Evolutionary conservation across 176 grass and related monocot species (phyloP).

Genomic region (Ananas comosus): DNA sequence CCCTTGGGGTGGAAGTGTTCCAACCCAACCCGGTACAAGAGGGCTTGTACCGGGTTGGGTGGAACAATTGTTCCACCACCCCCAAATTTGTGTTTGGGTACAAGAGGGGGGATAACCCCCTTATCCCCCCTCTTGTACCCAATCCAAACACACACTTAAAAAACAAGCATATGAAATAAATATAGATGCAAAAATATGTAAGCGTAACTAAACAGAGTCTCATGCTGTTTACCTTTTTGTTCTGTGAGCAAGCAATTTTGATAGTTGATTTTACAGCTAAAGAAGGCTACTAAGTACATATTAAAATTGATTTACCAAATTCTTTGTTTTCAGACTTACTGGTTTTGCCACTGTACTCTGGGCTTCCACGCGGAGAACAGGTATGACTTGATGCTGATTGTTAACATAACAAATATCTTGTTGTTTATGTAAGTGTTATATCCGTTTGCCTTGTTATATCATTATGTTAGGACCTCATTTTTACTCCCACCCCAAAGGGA

Average conservation of each 20-base stretch:
- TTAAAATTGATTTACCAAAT: not conserved
- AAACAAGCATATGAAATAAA: too few relatives aligned
- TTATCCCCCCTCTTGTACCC: too few relatives aligned
- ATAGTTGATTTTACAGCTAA: not conserved
- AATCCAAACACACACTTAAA: too few relatives aligned
- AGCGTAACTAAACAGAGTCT: not conserved
- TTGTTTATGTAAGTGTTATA: not conserved
- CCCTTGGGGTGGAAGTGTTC: too few relatives aligned
- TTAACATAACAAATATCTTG: not conserved
- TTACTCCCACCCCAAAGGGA: slow-evolving; percentile 63
- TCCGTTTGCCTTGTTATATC: slow-evolving; percentile 8
- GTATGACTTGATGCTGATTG: slow-evolving; percentile 20
- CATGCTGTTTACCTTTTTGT: not conserved
- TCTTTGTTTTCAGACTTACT: slow-evolving; percentile 54
- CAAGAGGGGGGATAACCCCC: too few relatives aligned
- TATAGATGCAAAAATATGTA: not conserved
- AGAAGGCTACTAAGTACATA: not conserved
- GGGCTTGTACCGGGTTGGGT: too few relatives aligned
- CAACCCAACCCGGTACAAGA: too few relatives aligned
- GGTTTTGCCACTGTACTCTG: slow-evolving; percentile 85
- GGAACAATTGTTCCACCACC: too few relatives aligned
- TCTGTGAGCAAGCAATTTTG: not conserved
- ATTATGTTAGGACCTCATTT: slow-evolving; percentile 78
- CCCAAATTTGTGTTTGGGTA: too few relatives aligned
- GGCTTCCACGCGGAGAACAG: slow-evolving; percentile 79